phyloP scores from a whole-genome alignment of 176 grass and related monocot genomes.

The Pharus latifolius region DNA sequence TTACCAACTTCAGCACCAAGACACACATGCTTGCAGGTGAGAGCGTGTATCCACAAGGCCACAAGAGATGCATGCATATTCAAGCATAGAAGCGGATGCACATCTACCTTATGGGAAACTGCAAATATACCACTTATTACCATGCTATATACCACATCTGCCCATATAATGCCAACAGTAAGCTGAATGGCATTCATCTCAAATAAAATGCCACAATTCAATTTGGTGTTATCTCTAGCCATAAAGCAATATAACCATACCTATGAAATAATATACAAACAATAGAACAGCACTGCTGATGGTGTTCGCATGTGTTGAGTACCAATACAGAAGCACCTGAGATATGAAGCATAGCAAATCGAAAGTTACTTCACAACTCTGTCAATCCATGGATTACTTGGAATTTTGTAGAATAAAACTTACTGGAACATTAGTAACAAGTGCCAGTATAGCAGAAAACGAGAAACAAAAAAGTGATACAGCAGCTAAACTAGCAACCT shows the following conservation, averaged over 20 bases:
- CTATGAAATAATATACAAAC: slow-evolving; percentile 91
- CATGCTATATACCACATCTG: background rate
- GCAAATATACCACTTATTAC: background rate
- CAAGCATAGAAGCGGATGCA: background rate
- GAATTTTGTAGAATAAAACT: slow-evolving; percentile 29
- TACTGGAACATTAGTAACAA: slow-evolving; percentile 91
- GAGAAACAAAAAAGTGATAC: slow-evolving; percentile 82
- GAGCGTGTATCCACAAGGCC: background rate
- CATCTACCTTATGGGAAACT: slow-evolving; percentile 1
- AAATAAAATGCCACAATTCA: background rate
- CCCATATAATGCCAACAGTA: background rate
- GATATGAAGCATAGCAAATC: slow-evolving; percentile 8
- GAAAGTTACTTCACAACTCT: background rate
- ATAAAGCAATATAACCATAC: slow-evolving; percentile 24
- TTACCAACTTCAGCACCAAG: background rate
- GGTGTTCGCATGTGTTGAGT: slow-evolving; percentile 33
- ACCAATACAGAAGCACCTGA: slow-evolving; percentile 79
- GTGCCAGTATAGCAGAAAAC: slow-evolving; percentile 71
- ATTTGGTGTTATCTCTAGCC: background rate
- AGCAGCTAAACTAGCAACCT: slow-evolving; percentile 94
- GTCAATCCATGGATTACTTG: background rate
- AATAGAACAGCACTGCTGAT: slow-evolving; percentile 59
- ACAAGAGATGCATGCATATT: background rate
- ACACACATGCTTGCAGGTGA: slow-evolving; percentile 9
- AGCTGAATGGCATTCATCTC: background rate